Evolutionary conservation across 2,329 filamentous ascomycete genomes (phyloP).

Genomic region (Nectriaceae sp.): DNA sequence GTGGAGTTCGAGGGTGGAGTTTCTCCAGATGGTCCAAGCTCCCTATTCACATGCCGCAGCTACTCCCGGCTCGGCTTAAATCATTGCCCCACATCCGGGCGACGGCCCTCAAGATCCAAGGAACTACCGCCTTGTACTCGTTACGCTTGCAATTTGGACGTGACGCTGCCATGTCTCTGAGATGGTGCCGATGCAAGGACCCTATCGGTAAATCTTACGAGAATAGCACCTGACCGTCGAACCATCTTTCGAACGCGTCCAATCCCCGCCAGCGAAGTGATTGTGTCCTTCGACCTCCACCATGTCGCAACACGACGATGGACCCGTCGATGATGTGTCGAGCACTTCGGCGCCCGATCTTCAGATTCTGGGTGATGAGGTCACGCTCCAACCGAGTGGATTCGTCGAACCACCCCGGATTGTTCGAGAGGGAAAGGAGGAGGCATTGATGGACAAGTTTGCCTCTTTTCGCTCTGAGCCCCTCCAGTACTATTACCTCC

Average conservation of each 20-base stretch:
- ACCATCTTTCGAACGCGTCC: slow-evolving; percentile 11
- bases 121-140: slow-evolving; percentile 9
- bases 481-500: slow-evolving; percentile 49
- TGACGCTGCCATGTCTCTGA: slow-evolving; percentile 14
- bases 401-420: slow-evolving; percentile 54
- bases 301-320: slow-evolving; percentile 32
- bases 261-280: too few species aligned
- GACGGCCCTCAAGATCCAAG: slow-evolving; percentile 20
- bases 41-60: slow-evolving; percentile 25
- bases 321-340: slow-evolving; percentile 30
- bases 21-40: slow-evolving; percentile 24
- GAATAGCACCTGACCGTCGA: slow-evolving; percentile 17
- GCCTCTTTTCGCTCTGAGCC: slow-evolving; percentile 78
- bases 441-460: slow-evolving; percentile 78
- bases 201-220: not conserved
- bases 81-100: slow-evolving; percentile 22
- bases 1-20: not conserved
- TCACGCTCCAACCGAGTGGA: slow-evolving; percentile 74
- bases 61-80: slow-evolving; percentile 20
- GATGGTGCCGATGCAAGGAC: slow-evolving; percentile 21
- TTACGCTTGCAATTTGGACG: not conserved
- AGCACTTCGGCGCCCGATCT: slow-evolving; percentile 67
- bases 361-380: slow-evolving; percentile 72
- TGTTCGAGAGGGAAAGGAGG: slow-evolving; percentile 58
- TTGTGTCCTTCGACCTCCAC: slow-evolving; percentile 7